Conservation (phyloP, 169 alveolate genomes). For the Plasmodium ovale region DNA sequence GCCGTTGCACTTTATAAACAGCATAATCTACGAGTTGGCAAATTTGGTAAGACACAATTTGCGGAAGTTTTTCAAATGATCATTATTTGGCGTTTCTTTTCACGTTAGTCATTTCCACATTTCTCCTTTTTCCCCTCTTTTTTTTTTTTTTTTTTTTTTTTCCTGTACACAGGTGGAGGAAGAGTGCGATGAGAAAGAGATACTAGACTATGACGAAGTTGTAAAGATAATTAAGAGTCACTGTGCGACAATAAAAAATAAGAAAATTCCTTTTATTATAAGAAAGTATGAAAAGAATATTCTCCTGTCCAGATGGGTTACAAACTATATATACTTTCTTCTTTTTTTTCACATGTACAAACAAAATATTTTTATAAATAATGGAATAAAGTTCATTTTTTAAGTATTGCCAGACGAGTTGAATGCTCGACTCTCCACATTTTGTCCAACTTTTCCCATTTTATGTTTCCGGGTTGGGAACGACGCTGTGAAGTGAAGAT, state of each 20-base stretch:
- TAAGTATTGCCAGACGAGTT: neutral
- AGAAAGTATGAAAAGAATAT: constrained; percentile 73
- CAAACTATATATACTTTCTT: constrained; percentile 53
- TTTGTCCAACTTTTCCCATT: neutral
- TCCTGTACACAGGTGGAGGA: constrained; percentile 37
- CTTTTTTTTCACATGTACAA: constrained; percentile 55
- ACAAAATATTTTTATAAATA: constrained; percentile 57
- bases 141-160: constrained; percentile 1
- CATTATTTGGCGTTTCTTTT: neutral
- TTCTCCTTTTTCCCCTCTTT: neutral
- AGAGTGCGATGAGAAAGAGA: constrained; percentile 66
- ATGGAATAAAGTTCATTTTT: constrained; percentile 57
- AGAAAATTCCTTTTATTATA: constrained; percentile 63
- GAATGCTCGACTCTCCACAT: too few species aligned
- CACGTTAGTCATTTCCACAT: neutral
- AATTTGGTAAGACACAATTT: constrained; percentile 38
- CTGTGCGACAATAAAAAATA: constrained; percentile 42
- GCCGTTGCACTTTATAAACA: constrained; percentile 56
- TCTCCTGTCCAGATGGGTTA: constrained; percentile 61
- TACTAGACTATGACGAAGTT: constrained; percentile 50
- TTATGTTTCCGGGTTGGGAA: too few species aligned
- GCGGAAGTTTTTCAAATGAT: neutral
- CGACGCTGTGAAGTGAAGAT: neutral
- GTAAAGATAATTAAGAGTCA: constrained; percentile 51
- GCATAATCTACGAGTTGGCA: constrained; percentile 69